These are phyloP conservation scores for Dacryopinax primogenitus DNA, from an alignment of 768 basidiomycete species.

Conservation along the genomic window DNA sequence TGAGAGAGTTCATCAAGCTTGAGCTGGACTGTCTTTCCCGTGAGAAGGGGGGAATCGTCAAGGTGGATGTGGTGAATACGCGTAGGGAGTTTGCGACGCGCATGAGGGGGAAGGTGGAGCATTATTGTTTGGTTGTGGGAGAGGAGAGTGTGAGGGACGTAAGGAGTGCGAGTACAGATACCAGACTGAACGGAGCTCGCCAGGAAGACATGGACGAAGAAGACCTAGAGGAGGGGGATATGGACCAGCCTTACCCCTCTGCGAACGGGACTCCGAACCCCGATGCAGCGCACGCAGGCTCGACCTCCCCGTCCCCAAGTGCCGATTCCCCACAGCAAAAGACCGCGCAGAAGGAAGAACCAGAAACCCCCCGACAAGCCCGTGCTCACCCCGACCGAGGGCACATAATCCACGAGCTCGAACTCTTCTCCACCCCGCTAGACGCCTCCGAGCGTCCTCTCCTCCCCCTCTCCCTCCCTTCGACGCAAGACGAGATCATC, in stretches of 20 bases:
- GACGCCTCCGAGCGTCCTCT: not conserved
- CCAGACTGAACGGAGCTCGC: slow-evolving; percentile 19
- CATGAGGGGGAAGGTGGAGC: slow-evolving; percentile 22
- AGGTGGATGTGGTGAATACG: slow-evolving; percentile 5
- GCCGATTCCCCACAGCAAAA: not conserved
- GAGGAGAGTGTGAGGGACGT: slow-evolving; percentile 46
- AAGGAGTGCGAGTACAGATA: slow-evolving; percentile 28
- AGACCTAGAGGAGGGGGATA: slow-evolving; percentile 4
- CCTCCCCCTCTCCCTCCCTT: not conserved
- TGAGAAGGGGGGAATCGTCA: slow-evolving; percentile 16
- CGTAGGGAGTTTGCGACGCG: not conserved
- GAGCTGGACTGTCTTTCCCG: slow-evolving; percentile 48
- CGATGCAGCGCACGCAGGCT: no score
- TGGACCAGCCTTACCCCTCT: not conserved
- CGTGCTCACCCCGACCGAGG: not conserved
- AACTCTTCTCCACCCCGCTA: not conserved
- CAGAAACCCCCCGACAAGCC: no score
- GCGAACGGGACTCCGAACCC: no score
- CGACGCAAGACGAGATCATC: not conserved
- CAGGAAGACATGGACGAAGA: slow-evolving; percentile 9
- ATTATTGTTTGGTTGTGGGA: slow-evolving; percentile 52
- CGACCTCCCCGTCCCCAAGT: no score
- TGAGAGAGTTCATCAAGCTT: slow-evolving; percentile 39
- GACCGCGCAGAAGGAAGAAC: not conserved
- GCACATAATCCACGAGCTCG: not conserved